phyloP scores from a whole-genome alignment of 495 filamentous ascomycete species.

The Daldinia decipiens region DNA sequence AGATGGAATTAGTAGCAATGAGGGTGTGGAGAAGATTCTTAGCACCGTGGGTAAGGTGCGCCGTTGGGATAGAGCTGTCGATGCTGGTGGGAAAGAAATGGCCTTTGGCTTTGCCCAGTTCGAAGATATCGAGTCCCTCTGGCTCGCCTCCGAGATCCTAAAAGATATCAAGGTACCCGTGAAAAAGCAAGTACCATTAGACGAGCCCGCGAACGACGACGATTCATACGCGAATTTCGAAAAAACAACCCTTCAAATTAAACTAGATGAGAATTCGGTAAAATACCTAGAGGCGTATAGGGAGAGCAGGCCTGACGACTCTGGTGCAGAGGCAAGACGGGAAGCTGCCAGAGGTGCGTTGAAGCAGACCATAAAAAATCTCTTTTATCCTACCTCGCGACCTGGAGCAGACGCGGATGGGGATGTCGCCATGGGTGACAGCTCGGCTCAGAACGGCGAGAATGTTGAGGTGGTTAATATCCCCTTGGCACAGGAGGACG shows the following conservation, averaged over 20 bases:
- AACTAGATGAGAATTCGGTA: slow-evolving; percentile 81
- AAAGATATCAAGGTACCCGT: slow-evolving; percentile 86
- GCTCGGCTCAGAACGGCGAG: slow-evolving; percentile 62
- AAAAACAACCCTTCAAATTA: slow-evolving; percentile 75
- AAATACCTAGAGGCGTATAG: slow-evolving; percentile 86
- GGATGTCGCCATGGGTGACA: slow-evolving; percentile 77
- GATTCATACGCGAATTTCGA: slow-evolving; percentile 70
- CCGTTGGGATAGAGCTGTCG: slow-evolving; percentile 81
- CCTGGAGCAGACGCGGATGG: slow-evolving; percentile 66
- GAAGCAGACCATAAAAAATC: slow-evolving; percentile 70
- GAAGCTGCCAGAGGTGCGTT: slow-evolving; percentile 72
- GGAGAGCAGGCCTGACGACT: slow-evolving; percentile 69
- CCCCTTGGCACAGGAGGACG: slow-evolving; percentile 88
- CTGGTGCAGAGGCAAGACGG: slow-evolving; percentile 72
- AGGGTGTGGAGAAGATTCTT: slow-evolving; percentile 84
- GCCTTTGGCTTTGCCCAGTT: slow-evolving; percentile 97
- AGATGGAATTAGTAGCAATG: slow-evolving; percentile 78
- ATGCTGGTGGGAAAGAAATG: slow-evolving; percentile 69
- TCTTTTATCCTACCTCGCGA: slow-evolving; percentile 74
- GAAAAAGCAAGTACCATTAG: slow-evolving; percentile 70
- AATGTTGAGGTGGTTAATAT: slow-evolving; percentile 91
- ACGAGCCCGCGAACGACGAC: slow-evolving; percentile 57
- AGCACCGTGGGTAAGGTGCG: slow-evolving; percentile 78
- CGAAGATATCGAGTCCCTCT: slow-evolving; percentile 89
- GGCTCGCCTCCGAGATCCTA: slow-evolving; percentile 85